Conservation (phyloP, 1,284 basidiomycete genomes). For the Vanrija humicola region DNA sequence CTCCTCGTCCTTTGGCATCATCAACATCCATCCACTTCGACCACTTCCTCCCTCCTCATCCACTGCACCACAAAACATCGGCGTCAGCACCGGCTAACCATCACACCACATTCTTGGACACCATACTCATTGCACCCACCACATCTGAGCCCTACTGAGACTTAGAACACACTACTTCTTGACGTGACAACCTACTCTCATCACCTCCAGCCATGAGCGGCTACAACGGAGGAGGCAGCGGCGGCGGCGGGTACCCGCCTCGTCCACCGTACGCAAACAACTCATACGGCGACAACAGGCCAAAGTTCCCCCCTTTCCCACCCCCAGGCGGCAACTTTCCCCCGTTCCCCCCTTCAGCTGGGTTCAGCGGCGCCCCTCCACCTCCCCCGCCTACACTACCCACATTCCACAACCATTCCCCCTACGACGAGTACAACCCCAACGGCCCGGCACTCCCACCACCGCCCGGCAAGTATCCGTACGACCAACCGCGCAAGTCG, state of each 20-base stretch:
- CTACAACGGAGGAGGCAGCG: neutral
- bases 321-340: slow-evolving; percentile 22
- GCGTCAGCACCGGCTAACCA: neutral
- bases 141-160: neutral
- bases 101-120: neutral
- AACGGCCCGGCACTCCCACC: slow-evolving; percentile 10
- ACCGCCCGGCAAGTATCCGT: slow-evolving; percentile 16
- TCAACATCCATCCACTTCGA: neutral
- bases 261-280: slow-evolving; percentile 1
- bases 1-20: too few species aligned
- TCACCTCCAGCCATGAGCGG: slow-evolving; percentile 23
- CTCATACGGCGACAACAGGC: slow-evolving; percentile 12
- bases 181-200: neutral
- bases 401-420: slow-evolving; percentile 8
- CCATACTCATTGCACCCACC: neutral
- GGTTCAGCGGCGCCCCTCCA: neutral
- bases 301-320: slow-evolving; percentile 16
- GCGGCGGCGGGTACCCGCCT: slow-evolving; percentile 6
- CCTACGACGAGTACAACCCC: slow-evolving; percentile 18
- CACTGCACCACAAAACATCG: neutral
- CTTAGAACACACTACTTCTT: neutral
- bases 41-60: neutral
- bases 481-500: slow-evolving; percentile 26
- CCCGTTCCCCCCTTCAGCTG: slow-evolving; percentile 17
- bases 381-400: neutral